A percentile compares a stretch with the other conserved stretches of the same genome.
These are phyloP conservation scores for Smallanthus sonchifolius DNA, from an alignment of 129 eudicot genomes.

Conservation along the genomic window DNA sequence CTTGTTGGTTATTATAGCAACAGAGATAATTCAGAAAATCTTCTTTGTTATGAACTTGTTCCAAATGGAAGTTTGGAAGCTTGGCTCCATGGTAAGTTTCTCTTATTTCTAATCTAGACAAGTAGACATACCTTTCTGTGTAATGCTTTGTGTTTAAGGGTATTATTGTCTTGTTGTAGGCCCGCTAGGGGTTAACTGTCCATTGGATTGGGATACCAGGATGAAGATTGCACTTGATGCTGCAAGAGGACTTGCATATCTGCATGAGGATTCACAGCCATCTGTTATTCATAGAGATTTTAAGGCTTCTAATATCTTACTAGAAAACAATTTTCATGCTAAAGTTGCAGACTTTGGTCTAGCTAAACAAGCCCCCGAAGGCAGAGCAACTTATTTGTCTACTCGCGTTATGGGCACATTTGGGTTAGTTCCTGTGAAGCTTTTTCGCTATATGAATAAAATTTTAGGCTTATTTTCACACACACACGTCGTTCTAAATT, in stretches of 20 bases:
- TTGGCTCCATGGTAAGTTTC: slow-evolving; percentile 84
- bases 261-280: slow-evolving; percentile 97
- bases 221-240: slow-evolving; percentile 99
- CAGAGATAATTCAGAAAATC: slow-evolving; percentile 78
- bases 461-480: too few species aligned
- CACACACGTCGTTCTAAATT: neutral
- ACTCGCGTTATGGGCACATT: slow-evolving; percentile 99
- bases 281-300: slow-evolving; percentile 96
- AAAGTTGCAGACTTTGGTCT: slow-evolving; percentile 99
- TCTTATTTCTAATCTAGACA: neutral
- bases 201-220: slow-evolving; percentile 96
- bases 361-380: slow-evolving; percentile 98
- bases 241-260: slow-evolving; percentile 97
- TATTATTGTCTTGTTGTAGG: slow-evolving; percentile 46
- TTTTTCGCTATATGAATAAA: neutral
- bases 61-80: slow-evolving; percentile 96
- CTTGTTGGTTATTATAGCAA: slow-evolving; percentile 89
- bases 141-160: slow-evolving; percentile 13
- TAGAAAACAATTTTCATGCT: slow-evolving; percentile 83
- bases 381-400: slow-evolving; percentile 78
- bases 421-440: slow-evolving; percentile 56
- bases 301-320: slow-evolving; percentile 91
- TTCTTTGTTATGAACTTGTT: slow-evolving; percentile 93
- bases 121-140: neutral
- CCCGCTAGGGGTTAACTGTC: slow-evolving; percentile 83